Evolutionary conservation across 2,329 filamentous ascomycete genomes (phyloP), one percentile per base, ranked within the genome.

Genomic region (Knoxdaviesia proteae): DNA sequence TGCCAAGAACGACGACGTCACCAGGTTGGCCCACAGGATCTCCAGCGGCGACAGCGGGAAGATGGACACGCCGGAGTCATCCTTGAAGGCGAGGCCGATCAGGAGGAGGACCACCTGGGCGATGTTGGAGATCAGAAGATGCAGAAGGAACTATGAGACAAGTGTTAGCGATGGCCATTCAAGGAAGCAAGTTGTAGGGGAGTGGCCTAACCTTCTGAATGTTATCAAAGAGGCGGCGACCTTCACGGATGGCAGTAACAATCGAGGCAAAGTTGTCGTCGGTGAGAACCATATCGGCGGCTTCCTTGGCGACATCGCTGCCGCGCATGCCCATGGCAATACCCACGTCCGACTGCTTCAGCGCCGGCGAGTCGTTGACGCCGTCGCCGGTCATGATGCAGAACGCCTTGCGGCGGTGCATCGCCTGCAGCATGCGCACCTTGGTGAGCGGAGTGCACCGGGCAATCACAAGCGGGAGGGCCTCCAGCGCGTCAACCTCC

Each of bases 1-100:
- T 37, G 80, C 80, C 1, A 80, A 67, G 49, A 81, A 71, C 6
- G 74, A 79, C 1, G 82, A 88, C 0, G 86, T 94, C 44, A 90
- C 71, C 80, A 93, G 88, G 59, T 93, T 93, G 57, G 94, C 84
- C 84, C 84, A 94, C 46, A 94, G 71, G 48, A 93, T 88, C 52
- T 93, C 78, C 7, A 93, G 74, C 0, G 86, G 84, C 0, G 82
- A 76, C 38, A 93, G 72, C 5, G 84, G 86, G 57, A 92, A 93
- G 7, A 93, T 84, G 0, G 84, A 90, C 47, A 82, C 69, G 6
- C 72, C 69, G 7, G 66, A 62, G 3, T 59, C 49, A 53, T 93
- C 86, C 52, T 84, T 80, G 62, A 93, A 92, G 0, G 68, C 80
- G 4, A 93, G 72, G 42, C 86, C 86, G 36, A 84, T 77, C 31